These are phyloP conservation scores for Tylopilus subfusipes DNA, from an alignment of 768 basidiomycete genomes.

Conservation along the genomic window DNA sequence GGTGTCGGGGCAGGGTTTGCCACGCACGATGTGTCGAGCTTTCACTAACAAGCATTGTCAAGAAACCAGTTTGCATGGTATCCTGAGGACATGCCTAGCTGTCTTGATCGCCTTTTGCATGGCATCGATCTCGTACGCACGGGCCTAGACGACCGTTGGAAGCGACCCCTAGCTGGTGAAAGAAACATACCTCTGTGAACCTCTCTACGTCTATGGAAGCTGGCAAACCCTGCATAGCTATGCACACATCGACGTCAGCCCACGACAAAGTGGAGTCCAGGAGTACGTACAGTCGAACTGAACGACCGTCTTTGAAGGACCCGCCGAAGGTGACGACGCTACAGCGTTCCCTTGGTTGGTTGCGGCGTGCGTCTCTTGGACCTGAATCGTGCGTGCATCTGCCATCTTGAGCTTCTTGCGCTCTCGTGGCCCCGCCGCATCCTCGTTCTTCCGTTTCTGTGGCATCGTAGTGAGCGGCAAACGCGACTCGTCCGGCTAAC, in stretches of 20 bases:
- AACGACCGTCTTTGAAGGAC: slow-evolving; percentile 39
- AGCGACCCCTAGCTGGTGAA: too few species aligned
- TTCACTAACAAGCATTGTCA: slow-evolving; percentile 39
- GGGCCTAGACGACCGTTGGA: slow-evolving; percentile 48
- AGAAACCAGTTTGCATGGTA: background rate
- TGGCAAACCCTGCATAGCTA: slow-evolving; percentile 63
- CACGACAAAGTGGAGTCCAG: background rate
- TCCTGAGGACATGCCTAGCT: slow-evolving; percentile 48
- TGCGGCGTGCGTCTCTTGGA: slow-evolving; percentile 41
- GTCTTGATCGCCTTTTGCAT: slow-evolving; percentile 86
- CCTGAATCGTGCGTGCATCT: slow-evolving; percentile 62
- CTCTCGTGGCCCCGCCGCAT: slow-evolving; percentile 37
- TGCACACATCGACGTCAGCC: background rate
- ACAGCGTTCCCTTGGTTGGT: slow-evolving; percentile 26
- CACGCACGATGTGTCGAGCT: slow-evolving; percentile 79
- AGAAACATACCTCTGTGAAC: slow-evolving; percentile 67
- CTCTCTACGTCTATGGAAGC: slow-evolving; percentile 80
- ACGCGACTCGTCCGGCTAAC: slow-evolving; percentile 16
- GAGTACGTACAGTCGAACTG: slow-evolving; percentile 40
- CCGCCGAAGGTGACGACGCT: slow-evolving; percentile 26
- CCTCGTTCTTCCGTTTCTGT: slow-evolving; percentile 42
- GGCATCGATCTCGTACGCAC: slow-evolving; percentile 84
- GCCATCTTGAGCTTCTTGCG: slow-evolving; percentile 69
- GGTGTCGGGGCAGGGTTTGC: slow-evolving; percentile 89
- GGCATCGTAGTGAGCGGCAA: slow-evolving; percentile 25